phyloP scores from a whole-genome alignment of 2,329 filamentous ascomycete genomes.

The Paecilomyces fulvus region DNA sequence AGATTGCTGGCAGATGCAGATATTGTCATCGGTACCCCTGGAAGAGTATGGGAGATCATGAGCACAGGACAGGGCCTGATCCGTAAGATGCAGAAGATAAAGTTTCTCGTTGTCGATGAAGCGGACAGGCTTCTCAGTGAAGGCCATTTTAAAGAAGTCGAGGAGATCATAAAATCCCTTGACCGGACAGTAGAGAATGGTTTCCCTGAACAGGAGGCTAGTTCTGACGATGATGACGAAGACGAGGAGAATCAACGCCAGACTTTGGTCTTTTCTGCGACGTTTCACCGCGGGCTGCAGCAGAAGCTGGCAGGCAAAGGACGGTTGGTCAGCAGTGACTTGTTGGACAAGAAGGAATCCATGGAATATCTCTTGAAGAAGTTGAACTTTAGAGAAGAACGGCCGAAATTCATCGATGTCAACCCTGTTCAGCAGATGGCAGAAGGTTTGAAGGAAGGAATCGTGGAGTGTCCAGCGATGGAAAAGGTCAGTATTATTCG shows the following conservation, averaged over 20 bases:
- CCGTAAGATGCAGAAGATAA: constrained; percentile 60
- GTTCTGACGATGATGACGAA: constrained; percentile 38
- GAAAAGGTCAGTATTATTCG: constrained; percentile 61
- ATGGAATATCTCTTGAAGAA: constrained; percentile 91
- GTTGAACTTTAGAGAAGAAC: constrained; percentile 74
- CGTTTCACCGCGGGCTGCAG: constrained; percentile 84
- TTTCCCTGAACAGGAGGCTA: constrained; percentile 18
- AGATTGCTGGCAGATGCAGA: constrained; percentile 75
- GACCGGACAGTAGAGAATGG: constrained; percentile 52
- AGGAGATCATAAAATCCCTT: constrained; percentile 74
- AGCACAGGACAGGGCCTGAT: constrained; percentile 65
- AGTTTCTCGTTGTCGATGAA: constrained; percentile 86
- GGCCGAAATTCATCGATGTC: constrained; percentile 84
- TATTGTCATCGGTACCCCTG: constrained; percentile 87
- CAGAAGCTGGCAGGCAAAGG: constrained; percentile 79
- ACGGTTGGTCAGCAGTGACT: constrained; percentile 47
- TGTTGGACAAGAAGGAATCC: constrained; percentile 66
- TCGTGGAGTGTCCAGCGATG: constrained; percentile 84
- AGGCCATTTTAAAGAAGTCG: constrained; percentile 89
- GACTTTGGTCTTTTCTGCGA: constrained; percentile 93
- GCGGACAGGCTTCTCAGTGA: constrained; percentile 86
- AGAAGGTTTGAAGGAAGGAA: constrained; percentile 70
- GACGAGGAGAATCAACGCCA: constrained; percentile 48
- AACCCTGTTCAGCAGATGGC: constrained; percentile 90
- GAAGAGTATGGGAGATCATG: constrained; percentile 88